Evolutionary conservation across 352 stramenopile species (phyloP), one percentile per base, ranked within the genome.

Genomic region (Phytophthora megakarya): DNA sequence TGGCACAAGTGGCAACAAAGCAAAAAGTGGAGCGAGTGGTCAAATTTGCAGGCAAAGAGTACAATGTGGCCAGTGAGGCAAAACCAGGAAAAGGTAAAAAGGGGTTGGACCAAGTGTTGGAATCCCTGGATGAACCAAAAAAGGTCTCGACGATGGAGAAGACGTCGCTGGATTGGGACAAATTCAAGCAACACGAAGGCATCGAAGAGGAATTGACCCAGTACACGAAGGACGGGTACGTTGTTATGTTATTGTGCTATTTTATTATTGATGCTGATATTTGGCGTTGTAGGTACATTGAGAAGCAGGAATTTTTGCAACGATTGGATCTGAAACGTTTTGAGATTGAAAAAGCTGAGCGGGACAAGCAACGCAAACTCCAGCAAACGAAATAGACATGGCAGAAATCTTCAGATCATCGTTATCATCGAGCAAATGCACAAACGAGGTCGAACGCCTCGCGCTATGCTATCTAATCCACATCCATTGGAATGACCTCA

Each of bases 101-200:
- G 26, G 82, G 76, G 0, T 64, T 98, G 49, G 95, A 98, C 65
- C 64, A 87, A 48, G 79, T 98, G 23, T 59, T 98, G 33, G 80
- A 79, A 30, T 76, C 93, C 23, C 61, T 98, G 28, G 85, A 96
- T 38, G 86, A 81, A 16, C 92, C 92, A 0, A 91, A 96, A 71
- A 98, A 97, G 66, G 78, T 98, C 7, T 97, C 90, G 10, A 98
- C 95, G 6, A 96, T 98, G 55, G 90, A 97, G 76, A 99, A 99
- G 71, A 96, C 95, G 33, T 96, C 81, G 28, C 71, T 96, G 15
- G 96, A 99, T 73, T 99, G 96, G 96, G 93, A 98, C 72, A 84
- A 88, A 21, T 99, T 98, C 80, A 99, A 99, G 69, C 78, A 95
- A 35, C 75, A 93, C 30, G 80, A 97, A 49, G 89, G 88, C 39